These are phyloP conservation scores for Jamesozyma jinghongensis DNA, from an alignment of 805 yeast genomes.

Conservation along the genomic window DNA sequence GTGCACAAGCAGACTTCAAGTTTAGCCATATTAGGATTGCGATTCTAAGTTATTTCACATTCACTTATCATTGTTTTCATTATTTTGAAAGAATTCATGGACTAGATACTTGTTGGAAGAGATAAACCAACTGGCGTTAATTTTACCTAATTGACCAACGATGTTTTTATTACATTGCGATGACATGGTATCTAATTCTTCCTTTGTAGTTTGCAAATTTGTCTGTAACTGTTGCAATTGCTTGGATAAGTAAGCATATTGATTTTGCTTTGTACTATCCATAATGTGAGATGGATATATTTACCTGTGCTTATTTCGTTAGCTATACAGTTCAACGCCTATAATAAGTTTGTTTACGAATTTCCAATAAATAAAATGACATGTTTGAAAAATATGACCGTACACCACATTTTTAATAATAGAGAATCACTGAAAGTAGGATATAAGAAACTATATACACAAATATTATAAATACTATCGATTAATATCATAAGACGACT, in stretches of 20 bases:
- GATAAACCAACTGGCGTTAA: conserved; percentile 27
- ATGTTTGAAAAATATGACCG: background rate
- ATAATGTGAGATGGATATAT: conserved; percentile 10
- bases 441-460: no score
- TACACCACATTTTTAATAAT: background rate
- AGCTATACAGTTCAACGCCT: no score
- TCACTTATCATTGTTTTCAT: conserved; percentile 1
- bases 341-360: no score
- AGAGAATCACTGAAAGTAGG: no score
- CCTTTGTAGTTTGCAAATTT: conserved; percentile 21
- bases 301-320: background rate
- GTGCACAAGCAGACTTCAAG: no score
- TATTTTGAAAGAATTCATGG: conserved; percentile 4
- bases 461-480: no score
- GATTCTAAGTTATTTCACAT: no score
- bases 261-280: conserved; percentile 24
- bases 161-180: conserved; percentile 25
- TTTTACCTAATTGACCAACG: conserved; percentile 27
- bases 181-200: conserved; percentile 24
- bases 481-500: no score
- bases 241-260: conserved; percentile 25
- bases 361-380: no score
- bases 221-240: conserved; percentile 21
- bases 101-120: conserved; percentile 25
- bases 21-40: no score